These are phyloP conservation scores for Ganoderma sp. DNA, from an alignment of 1,284 basidiomycete species.

Conservation along the genomic window DNA sequence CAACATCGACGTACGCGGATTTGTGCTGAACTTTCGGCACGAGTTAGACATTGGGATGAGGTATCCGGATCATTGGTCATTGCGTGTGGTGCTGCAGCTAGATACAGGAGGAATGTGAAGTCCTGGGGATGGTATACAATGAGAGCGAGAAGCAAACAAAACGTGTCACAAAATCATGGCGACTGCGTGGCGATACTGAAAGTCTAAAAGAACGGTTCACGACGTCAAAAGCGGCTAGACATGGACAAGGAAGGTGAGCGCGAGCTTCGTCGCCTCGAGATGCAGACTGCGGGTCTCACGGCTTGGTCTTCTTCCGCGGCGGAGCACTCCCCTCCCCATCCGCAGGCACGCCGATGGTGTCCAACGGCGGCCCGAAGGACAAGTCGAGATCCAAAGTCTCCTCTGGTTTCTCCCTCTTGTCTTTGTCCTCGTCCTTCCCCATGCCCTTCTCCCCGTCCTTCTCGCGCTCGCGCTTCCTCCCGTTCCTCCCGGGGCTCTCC, in stretches of 20 bases:
- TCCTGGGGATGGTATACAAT: neutral
- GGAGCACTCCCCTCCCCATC: neutral
- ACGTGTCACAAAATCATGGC: neutral
- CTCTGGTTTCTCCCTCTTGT: neutral
- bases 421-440: conserved; percentile 6
- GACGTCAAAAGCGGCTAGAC: neutral
- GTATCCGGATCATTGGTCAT: neutral
- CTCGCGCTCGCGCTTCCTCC: conserved; percentile 26
- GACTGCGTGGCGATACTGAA: neutral
- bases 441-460: conserved; percentile 10
- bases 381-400: conserved; percentile 27
- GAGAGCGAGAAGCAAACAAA: neutral
- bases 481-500: conserved; percentile 21
- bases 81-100: neutral
- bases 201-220: neutral
- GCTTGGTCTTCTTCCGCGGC: conserved; percentile 13
- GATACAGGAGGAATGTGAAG: neutral
- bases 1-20: neutral
- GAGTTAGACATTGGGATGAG: neutral
- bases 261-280: neutral
- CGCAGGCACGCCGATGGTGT: neutral
- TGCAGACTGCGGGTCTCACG: conserved; percentile 8
- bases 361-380: conserved; percentile 35
- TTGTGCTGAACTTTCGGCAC: neutral
- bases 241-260: neutral